Percentiles rank a stretch among this genome's conserved stretches.
phyloP scores from a whole-genome alignment of 257 asterid genomes.

The Leonotis leonurus region DNA sequence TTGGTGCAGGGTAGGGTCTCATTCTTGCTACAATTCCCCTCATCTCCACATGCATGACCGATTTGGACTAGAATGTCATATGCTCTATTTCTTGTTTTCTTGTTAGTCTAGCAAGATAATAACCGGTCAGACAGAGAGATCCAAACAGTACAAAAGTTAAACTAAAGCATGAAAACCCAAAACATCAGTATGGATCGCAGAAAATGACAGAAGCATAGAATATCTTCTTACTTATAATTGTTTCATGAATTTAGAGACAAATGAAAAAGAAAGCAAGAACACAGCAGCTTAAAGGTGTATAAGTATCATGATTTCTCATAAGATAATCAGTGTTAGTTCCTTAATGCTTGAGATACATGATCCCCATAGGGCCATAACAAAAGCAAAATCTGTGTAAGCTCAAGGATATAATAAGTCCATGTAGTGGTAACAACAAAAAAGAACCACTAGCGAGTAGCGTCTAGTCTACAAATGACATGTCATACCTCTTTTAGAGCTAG shows the following conservation, averaged over 20 bases:
- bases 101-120: constrained; percentile 56
- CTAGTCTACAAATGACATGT: not conserved
- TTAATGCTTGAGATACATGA: not conserved
- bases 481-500: no score
- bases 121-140: constrained; percentile 5
- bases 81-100: constrained; percentile 87
- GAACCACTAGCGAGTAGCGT: not conserved
- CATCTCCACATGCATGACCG: constrained; percentile 83
- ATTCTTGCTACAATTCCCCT: constrained; percentile 55
- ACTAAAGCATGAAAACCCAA: not conserved
- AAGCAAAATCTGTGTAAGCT: not conserved
- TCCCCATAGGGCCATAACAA: not conserved
- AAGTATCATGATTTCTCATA: no score
- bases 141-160: not conserved
- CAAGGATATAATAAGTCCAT: not conserved
- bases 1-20: constrained; percentile 50
- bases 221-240: no score
- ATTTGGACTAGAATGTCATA: constrained; percentile 87
- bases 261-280: no score
- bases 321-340: no score
- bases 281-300: no score
- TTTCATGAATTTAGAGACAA: no score
- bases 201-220: no score
- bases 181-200: not conserved
- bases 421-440: not conserved